Evolutionary conservation across 2,329 filamentous ascomycete species (phyloP).

Genomic region (Trichoderma lentiforme): DNA sequence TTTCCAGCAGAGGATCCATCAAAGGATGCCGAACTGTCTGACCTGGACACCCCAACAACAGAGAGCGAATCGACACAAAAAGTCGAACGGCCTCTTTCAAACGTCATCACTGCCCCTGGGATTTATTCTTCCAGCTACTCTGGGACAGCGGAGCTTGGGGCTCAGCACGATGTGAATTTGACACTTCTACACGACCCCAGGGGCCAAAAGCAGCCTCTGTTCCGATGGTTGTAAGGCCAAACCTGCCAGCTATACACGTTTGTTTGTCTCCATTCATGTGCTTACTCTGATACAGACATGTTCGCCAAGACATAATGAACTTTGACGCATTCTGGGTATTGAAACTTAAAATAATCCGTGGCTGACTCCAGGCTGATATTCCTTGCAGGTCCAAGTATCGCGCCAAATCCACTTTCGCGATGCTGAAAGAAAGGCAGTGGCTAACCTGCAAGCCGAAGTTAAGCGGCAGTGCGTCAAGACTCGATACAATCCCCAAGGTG

Average conservation of each 20-base stretch:
- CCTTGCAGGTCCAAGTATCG: slow-evolving; percentile 34
- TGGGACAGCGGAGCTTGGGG: slow-evolving; percentile 37
- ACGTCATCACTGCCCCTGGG: slow-evolving; percentile 23
- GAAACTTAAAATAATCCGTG: neutral
- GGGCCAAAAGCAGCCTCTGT: slow-evolving; percentile 34
- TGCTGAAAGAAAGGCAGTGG: slow-evolving; percentile 33
- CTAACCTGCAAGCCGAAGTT: slow-evolving; percentile 37
- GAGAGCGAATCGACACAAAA: slow-evolving; percentile 25
- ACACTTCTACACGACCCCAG: slow-evolving; percentile 35
- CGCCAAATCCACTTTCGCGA: slow-evolving; percentile 33
- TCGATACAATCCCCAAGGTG: slow-evolving; percentile 36
- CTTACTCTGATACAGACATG: slow-evolving; percentile 28
- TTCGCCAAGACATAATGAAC: slow-evolving; percentile 40
- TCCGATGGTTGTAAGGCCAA: slow-evolving; percentile 38
- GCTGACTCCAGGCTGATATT: slow-evolving; percentile 12
- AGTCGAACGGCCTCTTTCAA: slow-evolving; percentile 17
- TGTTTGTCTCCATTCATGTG: neutral
- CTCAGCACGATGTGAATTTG: slow-evolving; percentile 35
- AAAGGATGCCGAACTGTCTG: slow-evolving; percentile 29
- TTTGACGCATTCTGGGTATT: slow-evolving; percentile 42
- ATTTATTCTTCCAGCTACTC: slow-evolving; percentile 38
- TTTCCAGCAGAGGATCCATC: slow-evolving; percentile 24
- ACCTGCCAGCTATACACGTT: slow-evolving; percentile 6
- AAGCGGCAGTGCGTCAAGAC: slow-evolving; percentile 37
- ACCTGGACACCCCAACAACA: slow-evolving; percentile 28